Base-by-base conservation (phyloP, 306 rosid genomes). In the Lathyrus oleraceus region DNA sequence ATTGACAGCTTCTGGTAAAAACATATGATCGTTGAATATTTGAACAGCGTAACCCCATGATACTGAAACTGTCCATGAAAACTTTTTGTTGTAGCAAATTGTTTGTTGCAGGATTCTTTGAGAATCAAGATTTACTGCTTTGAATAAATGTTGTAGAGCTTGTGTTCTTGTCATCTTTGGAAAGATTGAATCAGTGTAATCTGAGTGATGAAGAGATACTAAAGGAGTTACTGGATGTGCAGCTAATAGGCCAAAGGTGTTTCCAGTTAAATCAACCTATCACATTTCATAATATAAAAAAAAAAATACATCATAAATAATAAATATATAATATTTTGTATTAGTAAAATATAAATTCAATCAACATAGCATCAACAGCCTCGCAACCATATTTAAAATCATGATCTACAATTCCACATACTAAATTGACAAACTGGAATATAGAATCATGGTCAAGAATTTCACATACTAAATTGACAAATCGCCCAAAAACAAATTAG, bases 31-130 rank as follows among this genome's bases (percentile, higher is more conserved):
- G 0, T 80, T 83, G 43, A 78, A 80, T 39, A 94, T 76, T 64
- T 88, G 97, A 78, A 94, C 90, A 11, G 98, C 90, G 13, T 90
- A 94, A 20, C 98, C 97, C 98, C 98, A 90, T 11, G 98, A 88
- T 27, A 94, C 95, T 3, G 85, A 78, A 36, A 94, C 63, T 16
- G 98, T 94, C 97, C 97, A 94, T 4, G 86, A 74, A 69, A 80
- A 88, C 96, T 90, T 80, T 42, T 74, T 87, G 61, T 94, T 88
- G 27, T 94, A 94, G 77, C 98, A 94, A 3, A 94, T 67, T n/a
- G 94, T 68, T 72, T 87, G 96, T 27, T 94, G 97, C 30, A 94
- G 48, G 20, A 87, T 54, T 77, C 98, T 84, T 56, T 87, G 89
- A 8, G 98, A 78, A 74, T 94, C 98, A 6, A 81, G 66, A 10